Conservation (phyloP, 108 stramenopile genomes). For the Nitzschia sp. region DNA sequence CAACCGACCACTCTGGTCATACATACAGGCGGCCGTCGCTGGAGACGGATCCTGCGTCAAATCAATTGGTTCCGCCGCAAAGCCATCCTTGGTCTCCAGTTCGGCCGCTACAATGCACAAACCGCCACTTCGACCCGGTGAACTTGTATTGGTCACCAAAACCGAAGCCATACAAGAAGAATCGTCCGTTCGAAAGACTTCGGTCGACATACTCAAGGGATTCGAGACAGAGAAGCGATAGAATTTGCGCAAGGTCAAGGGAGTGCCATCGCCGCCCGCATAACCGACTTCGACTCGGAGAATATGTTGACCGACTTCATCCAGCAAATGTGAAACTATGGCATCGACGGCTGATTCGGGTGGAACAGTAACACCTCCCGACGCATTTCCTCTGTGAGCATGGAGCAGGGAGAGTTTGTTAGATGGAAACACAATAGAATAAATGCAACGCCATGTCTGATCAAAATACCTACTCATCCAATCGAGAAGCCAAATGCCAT, state of each 20-base stretch:
- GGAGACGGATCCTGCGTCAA: background rate
- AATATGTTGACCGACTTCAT: conserved; percentile 83
- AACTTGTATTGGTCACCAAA: conserved; percentile 56
- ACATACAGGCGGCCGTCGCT: conserved; percentile 30
- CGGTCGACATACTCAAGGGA: conserved; percentile 55
- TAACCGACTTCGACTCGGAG: conserved; percentile 82
- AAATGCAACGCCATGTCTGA: no score
- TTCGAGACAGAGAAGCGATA: conserved; percentile 80
- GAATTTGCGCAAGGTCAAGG: conserved; percentile 77
- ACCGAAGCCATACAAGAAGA: conserved; percentile 60
- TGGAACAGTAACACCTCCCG: conserved; percentile 45
- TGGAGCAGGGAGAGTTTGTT: no score
- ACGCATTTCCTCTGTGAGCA: conserved; percentile 33
- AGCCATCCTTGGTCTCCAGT: conserved; percentile 56
- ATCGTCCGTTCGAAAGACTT: conserved; percentile 55
- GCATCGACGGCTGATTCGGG: conserved; percentile 66
- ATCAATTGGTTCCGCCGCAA: conserved; percentile 46
- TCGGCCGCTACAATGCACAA: conserved; percentile 53
- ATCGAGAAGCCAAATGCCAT: conserved; percentile 52
- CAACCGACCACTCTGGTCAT: conserved; percentile 56
- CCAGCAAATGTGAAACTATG: conserved; percentile 71
- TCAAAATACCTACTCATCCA: conserved; percentile 42
- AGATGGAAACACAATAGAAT: no score
- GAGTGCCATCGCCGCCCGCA: conserved; percentile 39
- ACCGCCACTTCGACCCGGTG: conserved; percentile 27